Evolutionary conservation across 352 stramenopile genomes (phyloP), one percentile per base, ranked within the genome.

Genomic region (Phytophthora pseudosyringae): DNA sequence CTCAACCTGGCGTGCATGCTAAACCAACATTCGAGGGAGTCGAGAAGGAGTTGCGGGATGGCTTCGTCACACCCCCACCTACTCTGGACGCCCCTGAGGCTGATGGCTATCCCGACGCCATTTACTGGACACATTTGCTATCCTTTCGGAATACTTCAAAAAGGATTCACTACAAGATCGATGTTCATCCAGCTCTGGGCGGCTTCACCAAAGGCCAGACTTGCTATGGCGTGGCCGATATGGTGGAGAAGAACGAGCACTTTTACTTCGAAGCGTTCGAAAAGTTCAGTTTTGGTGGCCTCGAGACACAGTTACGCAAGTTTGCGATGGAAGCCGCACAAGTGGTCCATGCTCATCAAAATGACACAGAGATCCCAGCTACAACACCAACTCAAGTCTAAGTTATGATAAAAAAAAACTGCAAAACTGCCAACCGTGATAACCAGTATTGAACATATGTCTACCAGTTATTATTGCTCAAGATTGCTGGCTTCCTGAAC

Each of bases 41-140:
- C 9, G 40, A 65, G 13, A 52, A 73, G 29, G 52, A 66, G 13
- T 33, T 71, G 16, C 26, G 12, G 46, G 61, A 59, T 25, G 48
- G 41, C 2, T n/a, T 40, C 13, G 18, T 46, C 10, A 63, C 61
- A 32, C 50, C 50, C 4, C n/a, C 49, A 32, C 67, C 61, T 28
- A 71, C 62, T 13, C 28, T 75, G 18, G 62, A 75, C 15, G n/a
- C 54, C 2, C 54, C 45, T 6, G 63, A 74, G 15, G 16, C 26
- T 8, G 73, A 78, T 55, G 49, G 68, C 28, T 67, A 71, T 36
- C 60, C 73, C 21, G 79, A 88, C 31, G 72, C 80, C 21, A 64
- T 72, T n/a, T 78, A 89, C 50, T 89, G 83, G 78, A 91, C 86
- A 5, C 83, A 92, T 40, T 36, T 94, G 45, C 50, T 86, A 48